phyloP scores from a whole-genome alignment of 176 grass and related monocot species.

The Elymus sibiricus region DNA sequence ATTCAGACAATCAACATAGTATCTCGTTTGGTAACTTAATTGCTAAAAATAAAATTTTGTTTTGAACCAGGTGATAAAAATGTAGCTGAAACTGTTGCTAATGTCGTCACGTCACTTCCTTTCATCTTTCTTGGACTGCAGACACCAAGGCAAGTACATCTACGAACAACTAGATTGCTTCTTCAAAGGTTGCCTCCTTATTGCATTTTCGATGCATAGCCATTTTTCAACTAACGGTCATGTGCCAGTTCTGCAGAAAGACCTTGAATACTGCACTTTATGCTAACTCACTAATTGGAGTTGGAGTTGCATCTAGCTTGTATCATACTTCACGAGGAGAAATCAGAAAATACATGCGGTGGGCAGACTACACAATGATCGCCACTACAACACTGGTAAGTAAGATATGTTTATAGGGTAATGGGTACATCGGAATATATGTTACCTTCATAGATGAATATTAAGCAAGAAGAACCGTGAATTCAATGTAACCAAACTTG shows the following conservation, averaged over 20 bases:
- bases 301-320: constrained; percentile 90
- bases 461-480: neutral
- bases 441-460: neutral
- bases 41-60: neutral
- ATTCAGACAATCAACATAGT: neutral
- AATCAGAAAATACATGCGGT: constrained; percentile 80
- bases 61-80: constrained; percentile 72
- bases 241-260: constrained; percentile 77
- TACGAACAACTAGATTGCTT: neutral
- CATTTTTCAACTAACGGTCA: constrained; percentile 47
- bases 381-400: constrained; percentile 82
- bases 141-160: constrained; percentile 61
- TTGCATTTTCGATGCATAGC: neutral
- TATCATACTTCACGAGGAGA: constrained; percentile 83
- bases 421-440: neutral
- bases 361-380: constrained; percentile 99
- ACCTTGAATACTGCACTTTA: constrained; percentile 72
- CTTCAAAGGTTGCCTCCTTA: neutral
- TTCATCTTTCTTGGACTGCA: constrained; percentile 85
- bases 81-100: constrained; percentile 78
- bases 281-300: constrained; percentile 92
- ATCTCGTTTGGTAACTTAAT: constrained; percentile 5
- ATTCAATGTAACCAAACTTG: neutral
- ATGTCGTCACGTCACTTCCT: constrained; percentile 89
- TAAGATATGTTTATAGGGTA: neutral